Conservation (phyloP, 306 rosid species). For the Lathyrus sativus region DNA sequence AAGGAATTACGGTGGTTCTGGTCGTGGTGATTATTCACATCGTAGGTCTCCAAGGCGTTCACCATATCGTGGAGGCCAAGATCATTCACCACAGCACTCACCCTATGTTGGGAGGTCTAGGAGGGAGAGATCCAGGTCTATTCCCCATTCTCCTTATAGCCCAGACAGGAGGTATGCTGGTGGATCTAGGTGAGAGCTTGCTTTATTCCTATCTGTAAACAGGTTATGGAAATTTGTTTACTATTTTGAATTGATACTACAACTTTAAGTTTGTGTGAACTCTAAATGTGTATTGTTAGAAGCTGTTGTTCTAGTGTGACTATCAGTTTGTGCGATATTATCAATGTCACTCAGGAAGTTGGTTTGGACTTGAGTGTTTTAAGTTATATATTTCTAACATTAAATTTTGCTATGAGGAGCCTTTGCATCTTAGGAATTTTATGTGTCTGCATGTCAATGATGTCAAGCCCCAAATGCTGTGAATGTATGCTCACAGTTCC, state of each 20-base stretch:
- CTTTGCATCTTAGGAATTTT: background rate
- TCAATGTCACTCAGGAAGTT: background rate
- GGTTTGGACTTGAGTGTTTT: background rate
- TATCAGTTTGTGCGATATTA: constrained; percentile 6
- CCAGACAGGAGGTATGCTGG: constrained; percentile 75
- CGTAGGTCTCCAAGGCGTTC: constrained; percentile 92
- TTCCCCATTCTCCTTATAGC: constrained; percentile 68
- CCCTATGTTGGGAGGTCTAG: constrained; percentile 81
- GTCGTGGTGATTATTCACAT: constrained; percentile 27
- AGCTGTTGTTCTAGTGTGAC: background rate
- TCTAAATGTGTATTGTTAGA: constrained; percentile 13
- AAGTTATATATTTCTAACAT: background rate
- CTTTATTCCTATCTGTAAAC: constrained; percentile 1
- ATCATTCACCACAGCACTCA: constrained; percentile 72
- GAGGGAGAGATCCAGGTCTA: constrained; percentile 84
- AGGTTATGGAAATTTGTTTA: background rate
- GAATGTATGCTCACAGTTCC: constrained; percentile 3
- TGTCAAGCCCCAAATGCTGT: background rate
- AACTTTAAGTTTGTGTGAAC: background rate
- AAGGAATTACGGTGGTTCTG: constrained; percentile 8
- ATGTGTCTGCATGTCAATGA: constrained; percentile 1
- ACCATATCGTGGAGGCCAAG: constrained; percentile 77
- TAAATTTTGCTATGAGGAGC: background rate
- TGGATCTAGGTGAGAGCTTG: constrained; percentile 59
- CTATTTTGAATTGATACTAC: constrained; percentile 15